Evolutionary conservation across 345 rosid species (phyloP).

Genomic region (Eucalyptus curtisii): DNA sequence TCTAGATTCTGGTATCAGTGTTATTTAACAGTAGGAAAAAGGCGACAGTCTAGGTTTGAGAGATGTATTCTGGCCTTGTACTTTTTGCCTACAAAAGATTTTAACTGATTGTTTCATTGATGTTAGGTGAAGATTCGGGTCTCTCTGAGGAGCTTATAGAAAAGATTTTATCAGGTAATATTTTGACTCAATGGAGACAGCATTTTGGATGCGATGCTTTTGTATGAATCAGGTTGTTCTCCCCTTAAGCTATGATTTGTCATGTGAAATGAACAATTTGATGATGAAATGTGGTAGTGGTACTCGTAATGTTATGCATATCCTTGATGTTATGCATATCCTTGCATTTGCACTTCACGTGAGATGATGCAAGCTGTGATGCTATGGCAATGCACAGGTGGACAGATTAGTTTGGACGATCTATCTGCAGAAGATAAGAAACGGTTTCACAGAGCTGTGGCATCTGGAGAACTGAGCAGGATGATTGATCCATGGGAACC

Average conservation of each 20-base stretch:
- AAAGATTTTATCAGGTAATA: conserved; percentile 52
- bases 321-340: background rate
- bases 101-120: background rate
- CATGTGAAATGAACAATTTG: background rate
- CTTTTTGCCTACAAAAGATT: background rate
- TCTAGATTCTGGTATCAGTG: background rate
- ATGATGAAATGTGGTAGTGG: background rate
- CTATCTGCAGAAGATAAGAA: conserved; percentile 66
- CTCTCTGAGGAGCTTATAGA: conserved; percentile 56
- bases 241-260: background rate
- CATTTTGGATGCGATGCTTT: background rate
- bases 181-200: background rate
- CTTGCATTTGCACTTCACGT: background rate
- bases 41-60: background rate
- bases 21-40: background rate
- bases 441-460: conserved; percentile 70
- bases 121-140: conserved; percentile 15
- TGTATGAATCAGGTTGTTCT: background rate
- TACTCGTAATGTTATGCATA: background rate
- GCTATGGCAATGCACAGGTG: conserved; percentile 21
- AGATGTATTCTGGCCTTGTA: background rate
- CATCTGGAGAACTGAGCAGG: conserved; percentile 83
- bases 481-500: conserved; percentile 94
- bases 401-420: conserved; percentile 45
- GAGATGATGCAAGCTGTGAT: background rate